Base-by-base conservation (phyloP, 305 asterid genomes). In the Fraxinus albicans region DNA sequence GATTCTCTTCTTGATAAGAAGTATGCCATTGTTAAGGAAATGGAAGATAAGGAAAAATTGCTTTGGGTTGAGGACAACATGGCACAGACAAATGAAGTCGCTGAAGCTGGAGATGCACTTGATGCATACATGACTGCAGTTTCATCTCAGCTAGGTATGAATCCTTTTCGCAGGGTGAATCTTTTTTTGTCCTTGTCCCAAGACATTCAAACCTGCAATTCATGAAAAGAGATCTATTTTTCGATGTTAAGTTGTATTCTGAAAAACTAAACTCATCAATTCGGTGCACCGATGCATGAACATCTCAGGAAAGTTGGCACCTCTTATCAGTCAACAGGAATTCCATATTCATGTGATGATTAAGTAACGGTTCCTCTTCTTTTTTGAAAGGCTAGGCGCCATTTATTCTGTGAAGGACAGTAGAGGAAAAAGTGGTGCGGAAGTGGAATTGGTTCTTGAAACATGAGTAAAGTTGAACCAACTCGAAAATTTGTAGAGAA, bases 1-100 rank as follows among this genome's bases (percentile, higher is more conserved):
- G 98, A 96, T 87, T 91, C 99, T 81, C 97, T 96, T 86, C 98
- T 96, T 82, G 98, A 91, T 85, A 96, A 93, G 93, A 93, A 90
- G 88, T 93, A 94, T 82, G 88, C 89, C 44, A 89, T 96, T 79
- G 79, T 78, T n/a, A 89, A 86, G 85, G 90, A 91, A 88, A 93
- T 94, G 50, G 92, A 93, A 85, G 94, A 90, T 60, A 91, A 81
- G 91, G 89, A 86, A 85, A 91, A 87, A 80, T 80, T 87, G 79
- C 89, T 96, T 84, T 33, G 77, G 53, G 91, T 89, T 3, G 96
- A 91, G 86, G 93, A 86, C 34, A 86, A 84, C 85, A 83, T 80
- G 47, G 85, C 87, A 69, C 84, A 88, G 50, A 82, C 23, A 85
- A 88, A 86, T 42, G 92, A 89, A 84, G 87, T 78, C 35, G 79